Evolutionary conservation across 495 filamentous ascomycete species (phyloP).

Genomic region (Halenospora varia): DNA sequence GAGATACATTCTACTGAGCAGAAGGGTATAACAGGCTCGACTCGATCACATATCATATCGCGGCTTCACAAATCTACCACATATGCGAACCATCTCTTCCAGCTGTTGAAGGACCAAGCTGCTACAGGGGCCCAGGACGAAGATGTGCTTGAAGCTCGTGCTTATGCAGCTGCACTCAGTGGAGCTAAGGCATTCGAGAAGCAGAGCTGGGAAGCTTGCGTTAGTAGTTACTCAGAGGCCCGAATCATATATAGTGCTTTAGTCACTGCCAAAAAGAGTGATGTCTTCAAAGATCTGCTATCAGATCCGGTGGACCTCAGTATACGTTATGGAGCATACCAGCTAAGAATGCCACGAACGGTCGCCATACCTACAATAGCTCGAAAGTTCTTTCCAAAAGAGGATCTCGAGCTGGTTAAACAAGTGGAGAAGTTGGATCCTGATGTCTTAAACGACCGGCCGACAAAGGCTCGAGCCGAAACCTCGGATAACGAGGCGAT

Average conservation of each 20-base stretch:
- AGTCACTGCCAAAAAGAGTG: conserved; percentile 50
- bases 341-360: conserved; percentile 77
- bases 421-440: conserved; percentile 71
- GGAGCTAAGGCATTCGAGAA: conserved; percentile 82
- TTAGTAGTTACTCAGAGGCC: conserved; percentile 69
- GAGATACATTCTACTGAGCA: conserved; percentile 73
- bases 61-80: conserved; percentile 74
- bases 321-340: conserved; percentile 90
- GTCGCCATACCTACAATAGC: conserved; percentile 75
- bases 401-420: conserved; percentile 55
- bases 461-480: conserved; percentile 51
- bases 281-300: conserved; percentile 80
- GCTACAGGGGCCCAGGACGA: conserved; percentile 59
- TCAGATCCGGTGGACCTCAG: conserved; percentile 87
- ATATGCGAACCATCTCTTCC: conserved; percentile 63
- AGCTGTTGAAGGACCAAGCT: conserved; percentile 54
- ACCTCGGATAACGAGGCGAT: conserved; percentile 50
- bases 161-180: conserved; percentile 69
- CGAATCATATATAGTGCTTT: conserved; percentile 80
- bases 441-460: conserved; percentile 57
- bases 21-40: conserved; percentile 71
- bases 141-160: conserved; percentile 81
- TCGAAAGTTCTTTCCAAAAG: conserved; percentile 64
- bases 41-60: conserved; percentile 82
- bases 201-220: conserved; percentile 75